Base-by-base conservation (phyloP, 495 filamentous ascomycete genomes). In the Penicillium subrubescens region DNA sequence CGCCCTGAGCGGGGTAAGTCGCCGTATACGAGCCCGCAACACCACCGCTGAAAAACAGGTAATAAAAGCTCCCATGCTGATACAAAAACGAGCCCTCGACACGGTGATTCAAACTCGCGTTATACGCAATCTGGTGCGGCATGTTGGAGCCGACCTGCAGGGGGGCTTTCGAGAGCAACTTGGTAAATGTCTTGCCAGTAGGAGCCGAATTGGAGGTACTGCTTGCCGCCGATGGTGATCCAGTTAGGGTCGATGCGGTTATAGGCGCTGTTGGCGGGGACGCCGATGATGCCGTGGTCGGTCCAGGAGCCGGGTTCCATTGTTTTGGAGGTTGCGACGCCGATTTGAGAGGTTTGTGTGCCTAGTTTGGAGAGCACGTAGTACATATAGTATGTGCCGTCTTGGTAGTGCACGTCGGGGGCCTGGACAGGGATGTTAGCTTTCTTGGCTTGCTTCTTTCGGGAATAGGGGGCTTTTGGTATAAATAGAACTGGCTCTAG, bases 171-270 rank as follows among this genome's bases (percentile, higher is more conserved):
- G 77, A 91, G 82, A 12, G 78, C 66, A 8, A 87, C 85, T 71
- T 90, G 88, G 77, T 83, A 87, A 56, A 91, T 78, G 61, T 87
- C 87, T 8, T 81, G 72, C 89, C 89, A 93, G 79, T 89, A 93
- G 29, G 82, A 86, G 19, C 90, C 90, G 48, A 88, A 93, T 60
- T 81, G 86, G 43, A 93, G 79, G 62, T 83, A 83, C 54, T 84
- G 80, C 7, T 71, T 71, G 56, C 77, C 79, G 35, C 72, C 76
- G 14, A 78, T 72, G 15, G 67, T 77, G 67, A 90, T 75, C 39
- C 89, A 79, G 73, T 89, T 89, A 3, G 82, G 75, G 69, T 93
- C 90, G 63, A 93, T 93, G 39, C 88, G 84, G 69, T 92, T 92
- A 79, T 88, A 91, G 56, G 71, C 73, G 2, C 77, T 39, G 34